phyloP scores from a whole-genome alignment of 2,329 filamentous ascomycete species.

The Colletotrichum sp. region DNA sequence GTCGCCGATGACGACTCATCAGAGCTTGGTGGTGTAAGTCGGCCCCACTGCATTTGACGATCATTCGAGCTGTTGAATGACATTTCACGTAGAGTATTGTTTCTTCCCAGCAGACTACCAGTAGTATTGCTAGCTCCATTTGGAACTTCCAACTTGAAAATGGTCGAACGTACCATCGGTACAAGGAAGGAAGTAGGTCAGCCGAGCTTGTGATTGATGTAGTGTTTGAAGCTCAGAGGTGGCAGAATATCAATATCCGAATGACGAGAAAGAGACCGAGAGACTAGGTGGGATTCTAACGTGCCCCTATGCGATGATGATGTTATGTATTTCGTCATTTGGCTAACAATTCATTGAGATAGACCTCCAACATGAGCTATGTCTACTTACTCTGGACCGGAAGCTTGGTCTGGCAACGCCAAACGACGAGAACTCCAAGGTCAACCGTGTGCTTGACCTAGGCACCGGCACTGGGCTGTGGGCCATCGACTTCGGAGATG shows the following conservation, averaged over 20 bases:
- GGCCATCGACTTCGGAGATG: constrained; percentile 46
- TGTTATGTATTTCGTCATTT: neutral
- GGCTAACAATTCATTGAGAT: neutral
- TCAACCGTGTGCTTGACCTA: constrained; percentile 42
- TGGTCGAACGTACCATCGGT: neutral
- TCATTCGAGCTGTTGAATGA: neutral
- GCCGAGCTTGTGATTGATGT: neutral
- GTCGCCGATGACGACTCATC: neutral
- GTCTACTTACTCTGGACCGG: constrained; percentile 26
- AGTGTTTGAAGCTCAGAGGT: neutral
- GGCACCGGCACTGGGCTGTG: constrained; percentile 53
- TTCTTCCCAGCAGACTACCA: neutral
- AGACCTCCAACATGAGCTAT: constrained; percentile 33
- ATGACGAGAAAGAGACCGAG: neutral
- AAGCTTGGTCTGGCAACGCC: constrained; percentile 25
- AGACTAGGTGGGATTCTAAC: neutral
- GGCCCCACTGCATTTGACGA: neutral
- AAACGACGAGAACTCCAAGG: neutral
- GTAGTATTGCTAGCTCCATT: too few relatives aligned
- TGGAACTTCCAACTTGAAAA: neutral
- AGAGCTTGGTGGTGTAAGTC: neutral
- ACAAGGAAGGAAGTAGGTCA: neutral
- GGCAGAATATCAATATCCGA: neutral
- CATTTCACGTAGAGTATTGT: neutral
- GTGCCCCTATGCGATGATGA: neutral